These are phyloP conservation scores for Nitzschia sp. DNA, from an alignment of 108 stramenopile species.

Conservation along the genomic window DNA sequence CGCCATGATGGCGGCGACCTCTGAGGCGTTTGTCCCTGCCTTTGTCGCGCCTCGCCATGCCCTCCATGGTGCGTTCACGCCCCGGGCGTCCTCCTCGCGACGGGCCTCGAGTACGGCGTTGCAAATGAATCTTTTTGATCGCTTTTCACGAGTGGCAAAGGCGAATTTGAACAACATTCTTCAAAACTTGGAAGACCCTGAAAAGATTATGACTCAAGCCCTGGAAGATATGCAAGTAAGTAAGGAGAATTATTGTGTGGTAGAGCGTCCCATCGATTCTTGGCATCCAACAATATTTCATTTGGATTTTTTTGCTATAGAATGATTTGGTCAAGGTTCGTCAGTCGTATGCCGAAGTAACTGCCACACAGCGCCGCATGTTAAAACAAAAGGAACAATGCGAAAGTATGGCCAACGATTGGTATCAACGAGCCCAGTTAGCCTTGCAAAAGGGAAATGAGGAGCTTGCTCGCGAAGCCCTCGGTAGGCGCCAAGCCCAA, in stretches of 20 bases:
- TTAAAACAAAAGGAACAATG: slow-evolving; percentile 90
- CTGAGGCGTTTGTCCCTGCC: not conserved
- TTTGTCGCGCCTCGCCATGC: not conserved
- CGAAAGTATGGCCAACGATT: slow-evolving; percentile 83
- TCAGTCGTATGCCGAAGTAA: slow-evolving; percentile 97
- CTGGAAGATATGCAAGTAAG: slow-evolving; percentile 96
- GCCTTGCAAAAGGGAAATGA: slow-evolving; percentile 93
- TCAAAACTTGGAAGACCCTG: slow-evolving; percentile 93
- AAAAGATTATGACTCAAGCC: slow-evolving; percentile 96
- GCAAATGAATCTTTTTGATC: slow-evolving; percentile 85
- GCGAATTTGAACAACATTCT: slow-evolving; percentile 92
- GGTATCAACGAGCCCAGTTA: slow-evolving; percentile 96
- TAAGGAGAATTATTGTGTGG: no score
- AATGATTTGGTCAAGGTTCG: slow-evolving; percentile 93
- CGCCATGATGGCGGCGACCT: not conserved
- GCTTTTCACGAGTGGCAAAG: slow-evolving; percentile 83
- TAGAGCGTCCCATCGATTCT: not conserved
- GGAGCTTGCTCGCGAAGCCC: slow-evolving; percentile 91
- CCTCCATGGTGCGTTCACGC: not conserved
- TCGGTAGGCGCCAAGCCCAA: slow-evolving; percentile 88
- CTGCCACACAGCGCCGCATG: slow-evolving; percentile 93
- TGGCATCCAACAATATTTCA: not conserved
- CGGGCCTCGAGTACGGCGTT: slow-evolving; percentile 32
- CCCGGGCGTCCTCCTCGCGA: not conserved
- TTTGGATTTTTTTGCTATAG: slow-evolving; percentile 31